These are phyloP conservation scores for Phycomyces blakesleeanus DNA, from an alignment of 192 early-diverging fungal genomes.

Conservation along the genomic window DNA sequence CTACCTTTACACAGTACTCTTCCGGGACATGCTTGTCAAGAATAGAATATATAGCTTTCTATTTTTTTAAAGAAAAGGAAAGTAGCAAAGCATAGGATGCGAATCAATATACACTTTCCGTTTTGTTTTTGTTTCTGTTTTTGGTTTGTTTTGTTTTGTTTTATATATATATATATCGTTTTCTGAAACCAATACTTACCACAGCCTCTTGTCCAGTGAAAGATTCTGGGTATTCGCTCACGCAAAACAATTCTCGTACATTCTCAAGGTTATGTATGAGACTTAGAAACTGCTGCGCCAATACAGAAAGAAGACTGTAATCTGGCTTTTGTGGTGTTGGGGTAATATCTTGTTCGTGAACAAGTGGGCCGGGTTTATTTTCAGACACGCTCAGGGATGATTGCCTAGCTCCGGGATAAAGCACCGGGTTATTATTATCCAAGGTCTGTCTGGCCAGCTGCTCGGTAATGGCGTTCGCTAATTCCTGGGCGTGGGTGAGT, in stretches of 20 bases:
- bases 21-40: conserved; percentile 14
- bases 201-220: conserved; percentile 27
- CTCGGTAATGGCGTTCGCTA: neutral
- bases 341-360: too few species aligned
- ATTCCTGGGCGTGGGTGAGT: neutral
- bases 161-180: neutral
- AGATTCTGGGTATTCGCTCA: conserved; percentile 31
- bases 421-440: too few species aligned
- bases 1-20: conserved; percentile 17
- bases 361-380: too few species aligned
- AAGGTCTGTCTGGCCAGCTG: too few species aligned
- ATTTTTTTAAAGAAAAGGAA: neutral
- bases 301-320: conserved; percentile 17
- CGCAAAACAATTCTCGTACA: conserved; percentile 34
- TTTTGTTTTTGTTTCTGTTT: too few species aligned
- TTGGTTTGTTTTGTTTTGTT: neutral
- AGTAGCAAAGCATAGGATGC: too few species aligned
- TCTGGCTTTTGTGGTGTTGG: neutral
- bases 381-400: too few species aligned
- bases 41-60: conserved; percentile 5
- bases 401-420: too few species aligned
- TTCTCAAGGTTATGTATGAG: conserved; percentile 21
- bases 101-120: too few species aligned
- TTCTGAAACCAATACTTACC: conserved; percentile 12
- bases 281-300: conserved; percentile 12